These are phyloP conservation scores for Cutaneotrichosporon cyanovorans DNA, from an alignment of 1,284 basidiomycete species.

Conservation along the genomic window DNA sequence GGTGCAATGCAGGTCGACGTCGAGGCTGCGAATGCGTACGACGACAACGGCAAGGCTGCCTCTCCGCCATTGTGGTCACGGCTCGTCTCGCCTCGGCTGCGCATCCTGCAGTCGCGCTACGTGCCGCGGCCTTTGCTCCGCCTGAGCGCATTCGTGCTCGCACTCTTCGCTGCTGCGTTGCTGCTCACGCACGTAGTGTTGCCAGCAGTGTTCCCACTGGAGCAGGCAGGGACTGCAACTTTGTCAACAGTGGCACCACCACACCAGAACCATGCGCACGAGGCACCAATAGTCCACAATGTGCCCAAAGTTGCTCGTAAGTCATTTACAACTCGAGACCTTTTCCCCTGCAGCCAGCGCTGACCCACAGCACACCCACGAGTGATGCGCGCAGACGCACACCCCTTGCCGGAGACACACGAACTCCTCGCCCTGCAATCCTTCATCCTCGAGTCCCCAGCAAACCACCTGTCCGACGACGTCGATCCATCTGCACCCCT, in stretches of 20 bases:
- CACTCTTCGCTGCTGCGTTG: slow-evolving; percentile 23
- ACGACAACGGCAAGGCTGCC: background rate
- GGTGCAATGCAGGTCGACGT: slow-evolving; percentile 2
- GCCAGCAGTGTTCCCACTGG: slow-evolving; percentile 1
- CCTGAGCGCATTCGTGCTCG: slow-evolving; percentile 21
- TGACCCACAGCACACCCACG: slow-evolving; percentile 13
- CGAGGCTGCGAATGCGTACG: slow-evolving; percentile 6
- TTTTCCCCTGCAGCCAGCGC: background rate
- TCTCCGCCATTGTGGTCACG: slow-evolving; percentile 4
- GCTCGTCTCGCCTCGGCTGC: slow-evolving; percentile 1
- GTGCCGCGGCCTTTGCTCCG: slow-evolving; percentile 32
- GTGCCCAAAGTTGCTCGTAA: slow-evolving; percentile 12
- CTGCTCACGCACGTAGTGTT: slow-evolving; percentile 15
- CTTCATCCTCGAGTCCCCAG: slow-evolving; percentile 33
- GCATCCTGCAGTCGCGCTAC: slow-evolving; percentile 6
- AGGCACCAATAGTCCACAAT: background rate
- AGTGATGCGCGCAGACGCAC: slow-evolving; percentile 20
- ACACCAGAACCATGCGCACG: no score
- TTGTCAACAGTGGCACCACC: no score
- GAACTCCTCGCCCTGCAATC: slow-evolving; percentile 45
- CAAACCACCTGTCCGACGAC: slow-evolving; percentile 28
- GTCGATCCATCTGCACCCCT: slow-evolving; percentile 31
- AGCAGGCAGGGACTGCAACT: no score
- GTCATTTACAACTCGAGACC: background rate
- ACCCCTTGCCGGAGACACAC: slow-evolving; percentile 33